phyloP scores from a whole-genome alignment of 2,329 filamentous ascomycete species.

The Xylaria sp. region DNA sequence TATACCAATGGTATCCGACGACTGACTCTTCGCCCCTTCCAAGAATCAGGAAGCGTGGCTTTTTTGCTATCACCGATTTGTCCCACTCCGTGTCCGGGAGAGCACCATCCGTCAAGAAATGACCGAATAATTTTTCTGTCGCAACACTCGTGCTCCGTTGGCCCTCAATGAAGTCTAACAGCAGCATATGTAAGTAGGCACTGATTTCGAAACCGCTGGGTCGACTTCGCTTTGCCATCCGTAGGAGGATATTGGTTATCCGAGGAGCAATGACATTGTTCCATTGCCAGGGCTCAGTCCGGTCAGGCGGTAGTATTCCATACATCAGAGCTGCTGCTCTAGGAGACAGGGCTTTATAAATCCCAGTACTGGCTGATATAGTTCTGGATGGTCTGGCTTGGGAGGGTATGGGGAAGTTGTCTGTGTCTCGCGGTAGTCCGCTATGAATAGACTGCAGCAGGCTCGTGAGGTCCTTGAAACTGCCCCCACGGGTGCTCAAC shows the following conservation, averaged over 20 bases:
- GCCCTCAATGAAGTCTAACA: slow-evolving; percentile 8
- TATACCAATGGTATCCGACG: slow-evolving; percentile 13
- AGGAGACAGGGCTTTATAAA: not conserved
- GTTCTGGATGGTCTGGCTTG: not conserved
- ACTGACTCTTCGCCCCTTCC: not conserved
- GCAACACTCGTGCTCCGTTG: not conserved
- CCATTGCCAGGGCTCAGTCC: slow-evolving; percentile 9
- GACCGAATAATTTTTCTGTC: slow-evolving; percentile 15
- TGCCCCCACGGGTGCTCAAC: slow-evolving; percentile 12
- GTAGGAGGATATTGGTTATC: slow-evolving; percentile 23
- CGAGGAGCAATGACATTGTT: slow-evolving; percentile 6
- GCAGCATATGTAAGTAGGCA: slow-evolving; percentile 24
- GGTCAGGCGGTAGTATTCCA: not conserved
- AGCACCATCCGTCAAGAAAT: slow-evolving; percentile 1
- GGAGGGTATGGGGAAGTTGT: slow-evolving; percentile 9
- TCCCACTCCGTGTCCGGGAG: slow-evolving; percentile 12
- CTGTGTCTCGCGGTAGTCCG: not conserved
- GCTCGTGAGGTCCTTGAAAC: not conserved
- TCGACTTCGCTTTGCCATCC: slow-evolving; percentile 1
- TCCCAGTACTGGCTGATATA: not conserved
- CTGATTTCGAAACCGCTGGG: slow-evolving; percentile 10
- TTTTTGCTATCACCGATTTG: not conserved
- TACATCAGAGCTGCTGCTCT: slow-evolving; percentile 1
- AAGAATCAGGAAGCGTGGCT: slow-evolving; percentile 21
- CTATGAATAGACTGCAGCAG: not conserved